These are phyloP conservation scores for Fusarium sp. DNA, from an alignment of 2,329 filamentous ascomycete species.

Conservation along the genomic window DNA sequence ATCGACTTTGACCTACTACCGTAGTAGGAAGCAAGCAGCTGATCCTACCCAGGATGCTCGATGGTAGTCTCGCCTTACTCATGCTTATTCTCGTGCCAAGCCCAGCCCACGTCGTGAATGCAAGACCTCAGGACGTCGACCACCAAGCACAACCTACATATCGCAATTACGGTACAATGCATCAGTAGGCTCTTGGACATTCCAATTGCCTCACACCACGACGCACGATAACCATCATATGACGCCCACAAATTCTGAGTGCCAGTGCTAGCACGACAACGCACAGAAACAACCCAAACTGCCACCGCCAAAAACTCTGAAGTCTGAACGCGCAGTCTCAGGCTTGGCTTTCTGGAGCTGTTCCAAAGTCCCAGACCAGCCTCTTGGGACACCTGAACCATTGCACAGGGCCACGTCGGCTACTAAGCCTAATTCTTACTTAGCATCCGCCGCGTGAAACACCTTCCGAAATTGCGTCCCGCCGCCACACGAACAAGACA, in stretches of 20 bases:
- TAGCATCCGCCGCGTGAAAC: slow-evolving; percentile 45
- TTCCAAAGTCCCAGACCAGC: slow-evolving; percentile 18
- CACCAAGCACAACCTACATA: neutral
- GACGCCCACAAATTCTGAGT: slow-evolving; percentile 16
- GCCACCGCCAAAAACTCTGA: slow-evolving; percentile 14
- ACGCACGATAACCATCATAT: slow-evolving; percentile 27
- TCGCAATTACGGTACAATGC: neutral
- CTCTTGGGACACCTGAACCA: slow-evolving; percentile 28
- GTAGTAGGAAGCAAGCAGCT: neutral
- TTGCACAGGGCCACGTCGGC: slow-evolving; percentile 42
- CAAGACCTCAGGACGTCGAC: slow-evolving; percentile 14
- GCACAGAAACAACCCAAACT: slow-evolving; percentile 4
- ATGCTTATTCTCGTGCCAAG: slow-evolving; percentile 18
- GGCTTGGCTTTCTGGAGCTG: slow-evolving; percentile 24
- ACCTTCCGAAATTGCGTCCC: slow-evolving; percentile 52
- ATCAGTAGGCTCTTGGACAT: slow-evolving; percentile 18
- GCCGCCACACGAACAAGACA: slow-evolving; percentile 41
- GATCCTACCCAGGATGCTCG: slow-evolving; percentile 17
- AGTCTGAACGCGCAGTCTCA: slow-evolving; percentile 15
- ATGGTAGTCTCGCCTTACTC: neutral
- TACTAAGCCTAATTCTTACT: slow-evolving; percentile 37
- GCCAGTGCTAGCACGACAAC: neutral
- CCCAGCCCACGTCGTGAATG: slow-evolving; percentile 23
- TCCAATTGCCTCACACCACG: slow-evolving; percentile 32
- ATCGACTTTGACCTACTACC: neutral